Evolutionary conservation across 495 filamentous ascomycete species (phyloP).

Genomic region (Aeminium ludgeri): DNA sequence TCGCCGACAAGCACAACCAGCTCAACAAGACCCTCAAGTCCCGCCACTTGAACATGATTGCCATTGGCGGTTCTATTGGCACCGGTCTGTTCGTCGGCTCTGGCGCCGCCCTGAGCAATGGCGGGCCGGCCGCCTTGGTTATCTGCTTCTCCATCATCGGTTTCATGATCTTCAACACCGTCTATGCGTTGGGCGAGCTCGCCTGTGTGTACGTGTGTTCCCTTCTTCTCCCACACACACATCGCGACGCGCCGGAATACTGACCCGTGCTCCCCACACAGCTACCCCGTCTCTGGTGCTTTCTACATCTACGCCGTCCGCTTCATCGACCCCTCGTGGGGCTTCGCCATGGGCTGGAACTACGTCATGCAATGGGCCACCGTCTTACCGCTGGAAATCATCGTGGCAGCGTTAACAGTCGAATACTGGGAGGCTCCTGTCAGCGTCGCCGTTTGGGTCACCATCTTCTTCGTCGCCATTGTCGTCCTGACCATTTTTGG

Average conservation of each 20-base stretch:
- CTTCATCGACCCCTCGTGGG: constrained; percentile 43
- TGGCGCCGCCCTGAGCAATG: constrained; percentile 17
- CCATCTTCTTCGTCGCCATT: constrained; percentile 30
- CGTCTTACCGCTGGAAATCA: constrained; percentile 32
- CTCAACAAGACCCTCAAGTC: constrained; percentile 21
- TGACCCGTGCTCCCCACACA: background rate
- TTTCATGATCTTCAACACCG: constrained; percentile 36
- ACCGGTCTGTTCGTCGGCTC: constrained; percentile 25
- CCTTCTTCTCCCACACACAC: no score
- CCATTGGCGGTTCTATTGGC: constrained; percentile 23
- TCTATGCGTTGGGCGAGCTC: constrained; percentile 54
- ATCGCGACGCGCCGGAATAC: background rate
- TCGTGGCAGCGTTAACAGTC: constrained; percentile 36
- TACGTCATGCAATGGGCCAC: constrained; percentile 32
- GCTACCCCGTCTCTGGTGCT: constrained; percentile 41
- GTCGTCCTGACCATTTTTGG: constrained; percentile 31
- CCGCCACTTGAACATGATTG: constrained; percentile 26
- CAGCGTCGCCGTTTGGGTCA: constrained; percentile 32
- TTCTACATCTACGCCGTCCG: constrained; percentile 40
- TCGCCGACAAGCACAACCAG: constrained; percentile 15
- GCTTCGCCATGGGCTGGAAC: constrained; percentile 36
- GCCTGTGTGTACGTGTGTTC: constrained; percentile 38
- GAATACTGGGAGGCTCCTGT: constrained; percentile 36
- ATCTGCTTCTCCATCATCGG: constrained; percentile 35
- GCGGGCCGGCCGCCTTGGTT: constrained; percentile 25